Evolutionary conservation across 2,329 filamentous ascomycete species (phyloP), one percentile per base, ranked within the genome.

Genomic region (Allantophomopsis cytisporea): DNA sequence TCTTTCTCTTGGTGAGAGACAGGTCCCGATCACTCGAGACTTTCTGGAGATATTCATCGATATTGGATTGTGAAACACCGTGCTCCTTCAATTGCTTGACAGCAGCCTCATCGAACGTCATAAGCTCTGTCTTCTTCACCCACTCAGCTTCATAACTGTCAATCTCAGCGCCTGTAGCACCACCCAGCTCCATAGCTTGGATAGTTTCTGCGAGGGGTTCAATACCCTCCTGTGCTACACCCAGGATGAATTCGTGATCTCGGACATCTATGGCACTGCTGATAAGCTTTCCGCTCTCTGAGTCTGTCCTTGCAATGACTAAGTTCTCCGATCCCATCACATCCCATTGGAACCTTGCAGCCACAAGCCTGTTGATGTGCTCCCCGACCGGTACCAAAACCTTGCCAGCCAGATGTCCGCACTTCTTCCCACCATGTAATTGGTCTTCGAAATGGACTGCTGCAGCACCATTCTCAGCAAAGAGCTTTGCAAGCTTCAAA

Each of bases 401-500:
- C 60, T 96, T 98, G 49, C 91, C 91, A 1, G 91, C 91, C 44
- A 96, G 66, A 62, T 98, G 91, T 13, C 91, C 91, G 56, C 91
- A 98, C 64, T 96, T 98, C 69, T 98, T 98, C 44, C 91, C 91
- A 34, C 91, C 91, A 56, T 96, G 91, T 36, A 96, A 73, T 63
- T 98, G 91, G 56, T 98, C 91, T 61, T 98, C 91, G 45, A 98
- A 94, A 60, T 98, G 91, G 2, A 98, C 91, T 7, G 83, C 91
- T 0, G 91, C 91, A 1, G 91, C 91, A 39, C 91, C 91, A 50
- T 94, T 94, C 63, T 98, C 91, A 14, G 91, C 91, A 52, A 98
- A 98, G 7, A 96, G 75, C 65, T 96, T 98, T 32, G 91, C 88
- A 15, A 98, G 73, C 67, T 98, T 98, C 47, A 96, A 70, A 2